These are phyloP conservation scores for Geotrichum histeridarum DNA, from an alignment of 1,139 yeast species.

Conservation along the genomic window DNA sequence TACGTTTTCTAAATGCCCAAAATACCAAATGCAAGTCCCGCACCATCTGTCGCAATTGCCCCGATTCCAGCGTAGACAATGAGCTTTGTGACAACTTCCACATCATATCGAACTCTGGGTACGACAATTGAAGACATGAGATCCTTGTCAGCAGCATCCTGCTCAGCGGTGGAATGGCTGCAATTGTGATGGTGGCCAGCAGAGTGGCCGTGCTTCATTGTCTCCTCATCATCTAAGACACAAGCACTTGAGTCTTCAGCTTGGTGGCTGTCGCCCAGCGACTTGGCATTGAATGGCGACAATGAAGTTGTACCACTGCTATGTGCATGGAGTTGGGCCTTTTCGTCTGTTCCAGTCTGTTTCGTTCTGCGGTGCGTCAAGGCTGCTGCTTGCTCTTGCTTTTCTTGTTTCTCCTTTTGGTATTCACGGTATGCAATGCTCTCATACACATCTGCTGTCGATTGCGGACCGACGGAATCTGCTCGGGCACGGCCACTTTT, in stretches of 20 bases:
- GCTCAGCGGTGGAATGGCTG: neutral
- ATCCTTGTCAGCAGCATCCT: neutral
- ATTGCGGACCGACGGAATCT: slow-evolving; percentile 43
- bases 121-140: neutral
- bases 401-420: neutral
- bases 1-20: slow-evolving; percentile 14
- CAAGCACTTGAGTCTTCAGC: no score
- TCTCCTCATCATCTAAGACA: no score
- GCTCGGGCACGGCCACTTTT: slow-evolving; percentile 25
- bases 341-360: no score
- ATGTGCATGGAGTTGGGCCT: no score
- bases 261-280: no score
- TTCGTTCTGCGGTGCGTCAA: slow-evolving; percentile 15
- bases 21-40: slow-evolving; percentile 23
- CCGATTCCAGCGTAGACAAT: slow-evolving; percentile 73
- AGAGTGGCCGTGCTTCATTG: neutral
- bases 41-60: slow-evolving; percentile 27
- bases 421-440: slow-evolving; percentile 35
- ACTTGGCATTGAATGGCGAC: no score
- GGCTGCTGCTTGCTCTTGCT: slow-evolving; percentile 21
- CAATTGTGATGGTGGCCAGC: neutral
- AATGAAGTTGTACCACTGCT: no score
- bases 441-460: slow-evolving; percentile 42
- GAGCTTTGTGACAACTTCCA: slow-evolving; percentile 66
- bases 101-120: slow-evolving; percentile 52